Evolutionary conservation across 495 filamentous ascomycete genomes (phyloP), one percentile per base, ranked within the genome.

Genomic region (Annulohypoxylon nitens): DNA sequence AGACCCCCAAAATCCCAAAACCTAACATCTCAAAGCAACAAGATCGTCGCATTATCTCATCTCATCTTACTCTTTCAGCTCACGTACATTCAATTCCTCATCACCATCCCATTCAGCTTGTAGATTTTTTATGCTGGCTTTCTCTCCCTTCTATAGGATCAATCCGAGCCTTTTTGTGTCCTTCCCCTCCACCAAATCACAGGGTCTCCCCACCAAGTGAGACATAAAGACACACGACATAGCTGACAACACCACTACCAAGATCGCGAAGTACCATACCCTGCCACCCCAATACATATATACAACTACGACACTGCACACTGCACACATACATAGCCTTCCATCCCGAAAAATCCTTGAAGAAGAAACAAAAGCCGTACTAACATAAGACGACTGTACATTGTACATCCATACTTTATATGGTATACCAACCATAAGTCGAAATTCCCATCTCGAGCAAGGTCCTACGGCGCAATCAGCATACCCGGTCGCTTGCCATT

Each of bases 181-280:
- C 55, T 33, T 18, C 7, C 45, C 54, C 34, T 64, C 54, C 53
- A 53, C 41, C 34, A 62, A 62, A 64, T 74, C 72, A 70, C 67
- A 30, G 64, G 71, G 68, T 71, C 67, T 75, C 67, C 67, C 72
- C 72, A 64, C 72, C 50, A 63, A 66, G 66, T 70, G 66, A 75
- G 72, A 70, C 72, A 70, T 34, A 55, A 16, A 68, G 72, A 71
- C 67, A 75, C 72, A 75, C 72, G 72, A 75, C 72, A 68, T 75
- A 61, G 25, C 51, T 33, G 43, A 47, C 62, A 64, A 75, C 67
- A 68, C 58, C 72, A 75, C 63, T 54, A 50, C 43, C 50, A 59
- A 33, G 51, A 34, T 51, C 25, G 16, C 33, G 23, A 45, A 45
- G 18, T 36, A 57, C 37, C 9, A 59, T 47, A 64, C 39, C 23